Evolutionary conservation across 768 basidiomycete genomes (phyloP).

Genomic region (Nevesoporus exiguus): DNA sequence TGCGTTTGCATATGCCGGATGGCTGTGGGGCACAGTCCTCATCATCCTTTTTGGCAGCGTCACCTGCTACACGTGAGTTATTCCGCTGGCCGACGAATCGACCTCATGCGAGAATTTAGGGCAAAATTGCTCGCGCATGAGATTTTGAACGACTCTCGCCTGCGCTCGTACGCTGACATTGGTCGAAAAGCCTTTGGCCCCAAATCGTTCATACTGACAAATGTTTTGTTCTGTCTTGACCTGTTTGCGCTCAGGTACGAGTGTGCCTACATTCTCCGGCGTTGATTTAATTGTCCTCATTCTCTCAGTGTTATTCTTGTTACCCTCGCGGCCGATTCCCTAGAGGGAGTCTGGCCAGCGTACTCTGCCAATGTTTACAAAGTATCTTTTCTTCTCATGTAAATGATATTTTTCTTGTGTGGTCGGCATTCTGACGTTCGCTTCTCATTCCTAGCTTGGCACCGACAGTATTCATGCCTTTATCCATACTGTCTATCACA

Average conservation of each 20-base stretch:
- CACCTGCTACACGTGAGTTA: constrained; percentile 86
- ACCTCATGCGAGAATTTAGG: constrained; percentile 37
- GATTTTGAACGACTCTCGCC: constrained; percentile 61
- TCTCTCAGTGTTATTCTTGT: constrained; percentile 75
- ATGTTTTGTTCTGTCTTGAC: constrained; percentile 80
- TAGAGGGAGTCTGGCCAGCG: constrained; percentile 66
- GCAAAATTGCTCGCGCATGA: constrained; percentile 83
- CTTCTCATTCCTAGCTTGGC: constrained; percentile 51
- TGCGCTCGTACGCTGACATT: constrained; percentile 87
- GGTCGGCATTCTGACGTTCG: background rate
- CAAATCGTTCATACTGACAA: constrained; percentile 60
- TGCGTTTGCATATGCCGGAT: constrained; percentile 90
- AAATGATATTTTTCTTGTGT: constrained; percentile 20
- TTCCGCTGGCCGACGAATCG: background rate
- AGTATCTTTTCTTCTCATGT: constrained; percentile 69
- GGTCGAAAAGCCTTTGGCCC: constrained; percentile 86
- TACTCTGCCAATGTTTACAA: constrained; percentile 75
- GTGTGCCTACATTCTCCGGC: background rate
- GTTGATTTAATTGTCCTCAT: background rate
- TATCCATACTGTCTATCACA: constrained; percentile 82
- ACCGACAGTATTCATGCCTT: constrained; percentile 82
- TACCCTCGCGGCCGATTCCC: constrained; percentile 83
- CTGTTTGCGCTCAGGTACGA: constrained; percentile 75
- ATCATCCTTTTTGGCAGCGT: constrained; percentile 74
- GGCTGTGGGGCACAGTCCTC: constrained; percentile 73